Base-by-base conservation (phyloP, 208 protist genomes). In the Phytomonas sp. region DNA sequence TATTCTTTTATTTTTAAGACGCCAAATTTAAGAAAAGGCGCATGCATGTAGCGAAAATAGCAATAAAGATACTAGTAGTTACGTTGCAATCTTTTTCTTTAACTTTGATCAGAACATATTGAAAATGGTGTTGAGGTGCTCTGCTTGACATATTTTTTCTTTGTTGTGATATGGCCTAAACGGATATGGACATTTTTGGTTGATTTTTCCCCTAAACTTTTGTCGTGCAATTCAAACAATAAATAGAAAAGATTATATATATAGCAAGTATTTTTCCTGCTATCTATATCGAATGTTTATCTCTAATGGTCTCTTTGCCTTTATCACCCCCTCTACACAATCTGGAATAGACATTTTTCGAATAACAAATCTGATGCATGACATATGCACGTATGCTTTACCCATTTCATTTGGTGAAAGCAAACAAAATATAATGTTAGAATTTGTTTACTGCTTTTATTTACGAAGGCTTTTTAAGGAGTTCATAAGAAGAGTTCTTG, bases 41-140 rank as follows among this genome's bases (percentile, higher is more conserved):
- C 31, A 19, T 66, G 42, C 6, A 19, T 65, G 26, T n/a, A 59
- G 33, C 19, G 66, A 60, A 76, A 71, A 40, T 5, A 62, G 32
- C 19, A 16, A 31, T 32, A 10, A 59, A 63, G 62, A 36, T 67
- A 36, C 45, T 56, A 7, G 12, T 56, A 16, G 32, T 49, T 49
- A 49, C n/a, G 33, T 56, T 33, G 11, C 8, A 42, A 33, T 65
- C 16, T 32, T 59, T 12, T 6, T 40, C 59, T 4, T 26, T 60
- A 31, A 29, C 8, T 66, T 66, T 30, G 40, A 34, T n/a, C 11
- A 67, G 7, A 60, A 60, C 8, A 61, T 67, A 56, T 36, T 67
- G 6, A 73, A 68, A 31, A 42, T 69, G 66, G 30, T 64, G 16
- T 19, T 71, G 10, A 23, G 65, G 26, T 71, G 56, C 26, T n/a